Evolutionary conservation across 495 filamentous ascomycete species (phyloP).

Genomic region (Trypethelium eluteriae): DNA sequence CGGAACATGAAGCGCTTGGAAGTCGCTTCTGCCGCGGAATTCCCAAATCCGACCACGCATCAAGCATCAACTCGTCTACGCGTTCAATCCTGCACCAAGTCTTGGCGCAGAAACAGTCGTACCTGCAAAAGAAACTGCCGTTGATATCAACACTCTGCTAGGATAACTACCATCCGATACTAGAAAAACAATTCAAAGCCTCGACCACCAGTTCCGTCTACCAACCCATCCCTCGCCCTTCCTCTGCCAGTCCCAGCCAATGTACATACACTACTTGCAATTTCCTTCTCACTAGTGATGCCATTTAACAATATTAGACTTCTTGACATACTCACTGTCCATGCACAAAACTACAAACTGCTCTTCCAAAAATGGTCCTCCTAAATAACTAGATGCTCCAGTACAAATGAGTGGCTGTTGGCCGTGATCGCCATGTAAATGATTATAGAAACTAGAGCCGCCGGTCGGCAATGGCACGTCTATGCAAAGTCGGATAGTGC

Average conservation of each 20-base stretch:
- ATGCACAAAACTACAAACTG: not conserved
- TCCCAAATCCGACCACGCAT: conserved; percentile 5
- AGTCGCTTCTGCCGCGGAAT: not conserved
- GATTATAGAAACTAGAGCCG: conserved; percentile 4
- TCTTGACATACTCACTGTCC: not conserved
- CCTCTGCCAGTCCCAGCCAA: conserved; percentile 6
- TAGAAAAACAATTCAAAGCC: conserved; percentile 7
- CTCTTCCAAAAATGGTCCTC: not conserved
- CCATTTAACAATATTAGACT: not conserved
- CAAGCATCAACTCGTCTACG: not conserved
- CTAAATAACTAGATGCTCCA: not conserved
- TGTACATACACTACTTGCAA: not conserved
- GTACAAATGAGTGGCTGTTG: conserved; percentile 1
- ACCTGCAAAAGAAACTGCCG: conserved; percentile 1
- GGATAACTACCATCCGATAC: conserved; percentile 6
- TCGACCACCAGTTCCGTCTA: not conserved
- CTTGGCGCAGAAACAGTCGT: conserved; percentile 10
- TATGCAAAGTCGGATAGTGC: not conserved
- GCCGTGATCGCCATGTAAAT: not conserved
- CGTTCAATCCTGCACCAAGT: not conserved
- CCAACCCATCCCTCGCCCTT: not conserved
- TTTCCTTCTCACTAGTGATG: not conserved
- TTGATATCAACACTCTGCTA: conserved; percentile 8
- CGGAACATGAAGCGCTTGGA: conserved; percentile 6
- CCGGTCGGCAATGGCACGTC: not conserved